Evolutionary conservation across 2,329 filamentous ascomycete genomes (phyloP).

Genomic region (Exserohilum turcica): DNA sequence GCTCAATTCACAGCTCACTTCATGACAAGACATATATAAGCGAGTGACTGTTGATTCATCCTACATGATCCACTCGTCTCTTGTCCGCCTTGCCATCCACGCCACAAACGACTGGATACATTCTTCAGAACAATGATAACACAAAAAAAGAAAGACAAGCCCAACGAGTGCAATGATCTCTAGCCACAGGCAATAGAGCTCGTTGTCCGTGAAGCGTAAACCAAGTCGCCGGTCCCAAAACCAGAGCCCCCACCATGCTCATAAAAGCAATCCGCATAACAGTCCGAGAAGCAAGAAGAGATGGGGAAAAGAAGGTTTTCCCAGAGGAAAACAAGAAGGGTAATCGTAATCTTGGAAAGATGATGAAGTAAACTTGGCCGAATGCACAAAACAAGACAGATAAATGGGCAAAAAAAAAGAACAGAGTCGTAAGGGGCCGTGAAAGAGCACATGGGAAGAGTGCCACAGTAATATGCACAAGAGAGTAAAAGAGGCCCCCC

Average conservation of each 20-base stretch:
- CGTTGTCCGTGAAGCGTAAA: slow-evolving; percentile 33
- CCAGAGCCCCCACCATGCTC: slow-evolving; percentile 38
- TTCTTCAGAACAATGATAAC: slow-evolving; percentile 17
- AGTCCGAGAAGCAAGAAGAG: slow-evolving; percentile 30
- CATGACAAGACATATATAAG: slow-evolving; percentile 14
- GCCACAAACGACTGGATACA: slow-evolving; percentile 15
- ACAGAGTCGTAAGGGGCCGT: slow-evolving; percentile 46
- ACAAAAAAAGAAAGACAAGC: slow-evolving; percentile 21
- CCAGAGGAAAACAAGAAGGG: slow-evolving; percentile 35
- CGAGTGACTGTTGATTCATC: slow-evolving; percentile 45
- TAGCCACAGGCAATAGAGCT: slow-evolving; percentile 44
- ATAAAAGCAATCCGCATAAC: slow-evolving; percentile 43
- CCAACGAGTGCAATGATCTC: slow-evolving; percentile 44
- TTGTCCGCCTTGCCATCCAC: slow-evolving; percentile 9
- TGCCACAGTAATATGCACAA: slow-evolving; percentile 46
- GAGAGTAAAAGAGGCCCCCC: slow-evolving; percentile 23
- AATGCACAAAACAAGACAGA: slow-evolving; percentile 37
- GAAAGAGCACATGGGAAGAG: slow-evolving; percentile 34
- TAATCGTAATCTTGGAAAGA: slow-evolving; percentile 34
- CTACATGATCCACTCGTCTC: slow-evolving; percentile 34
- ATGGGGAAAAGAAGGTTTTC: slow-evolving; percentile 33
- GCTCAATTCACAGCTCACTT: not conserved
- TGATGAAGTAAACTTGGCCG: slow-evolving; percentile 23
- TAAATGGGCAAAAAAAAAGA: slow-evolving; percentile 31
- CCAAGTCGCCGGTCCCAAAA: slow-evolving; percentile 21